Conservation (phyloP, 495 filamentous ascomycete species). For the Chaetomium tenue region DNA sequence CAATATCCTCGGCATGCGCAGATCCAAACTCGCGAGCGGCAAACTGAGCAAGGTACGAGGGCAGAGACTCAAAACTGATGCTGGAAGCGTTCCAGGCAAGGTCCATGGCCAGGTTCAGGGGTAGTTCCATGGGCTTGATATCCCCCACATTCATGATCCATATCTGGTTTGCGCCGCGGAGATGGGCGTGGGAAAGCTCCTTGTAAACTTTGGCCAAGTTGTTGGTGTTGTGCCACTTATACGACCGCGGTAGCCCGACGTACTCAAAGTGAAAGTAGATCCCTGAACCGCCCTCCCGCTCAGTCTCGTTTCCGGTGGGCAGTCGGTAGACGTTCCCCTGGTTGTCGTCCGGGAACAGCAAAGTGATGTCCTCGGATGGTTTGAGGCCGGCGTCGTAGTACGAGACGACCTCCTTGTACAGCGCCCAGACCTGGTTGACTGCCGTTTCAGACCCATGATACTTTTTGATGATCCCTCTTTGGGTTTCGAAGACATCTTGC, state of each 20-base stretch:
- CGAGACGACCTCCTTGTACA: slow-evolving; percentile 60
- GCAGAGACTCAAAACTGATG: slow-evolving; percentile 43
- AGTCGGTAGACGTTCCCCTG: slow-evolving; percentile 59
- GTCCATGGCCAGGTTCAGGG: slow-evolving; percentile 42
- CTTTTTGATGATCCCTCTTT: slow-evolving; percentile 29
- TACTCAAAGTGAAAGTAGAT: slow-evolving; percentile 67
- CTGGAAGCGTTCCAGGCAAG: slow-evolving; percentile 55
- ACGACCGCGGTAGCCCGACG: slow-evolving; percentile 53
- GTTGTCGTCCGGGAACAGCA: slow-evolving; percentile 68
- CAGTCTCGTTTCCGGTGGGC: slow-evolving; percentile 53
- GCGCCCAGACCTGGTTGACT: slow-evolving; percentile 59
- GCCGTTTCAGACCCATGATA: slow-evolving; percentile 34
- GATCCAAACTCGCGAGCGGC: slow-evolving; percentile 50
- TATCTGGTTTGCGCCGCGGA: slow-evolving; percentile 53
- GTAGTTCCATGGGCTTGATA: slow-evolving; percentile 54
- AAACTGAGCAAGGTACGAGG: slow-evolving; percentile 25
- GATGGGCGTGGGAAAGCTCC: slow-evolving; percentile 38
- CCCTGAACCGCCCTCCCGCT: slow-evolving; percentile 54
- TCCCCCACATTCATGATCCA: slow-evolving; percentile 70
- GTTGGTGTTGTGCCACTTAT: slow-evolving; percentile 61
- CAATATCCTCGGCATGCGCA: slow-evolving; percentile 45
- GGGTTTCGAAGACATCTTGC: slow-evolving; percentile 41
- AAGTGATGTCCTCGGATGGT: slow-evolving; percentile 60
- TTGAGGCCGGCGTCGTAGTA: slow-evolving; percentile 60
- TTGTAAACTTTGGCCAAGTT: slow-evolving; percentile 45